These are phyloP conservation scores for Monosporascus cannonballus DNA, from an alignment of 2,329 filamentous ascomycete genomes.

Conservation along the genomic window DNA sequence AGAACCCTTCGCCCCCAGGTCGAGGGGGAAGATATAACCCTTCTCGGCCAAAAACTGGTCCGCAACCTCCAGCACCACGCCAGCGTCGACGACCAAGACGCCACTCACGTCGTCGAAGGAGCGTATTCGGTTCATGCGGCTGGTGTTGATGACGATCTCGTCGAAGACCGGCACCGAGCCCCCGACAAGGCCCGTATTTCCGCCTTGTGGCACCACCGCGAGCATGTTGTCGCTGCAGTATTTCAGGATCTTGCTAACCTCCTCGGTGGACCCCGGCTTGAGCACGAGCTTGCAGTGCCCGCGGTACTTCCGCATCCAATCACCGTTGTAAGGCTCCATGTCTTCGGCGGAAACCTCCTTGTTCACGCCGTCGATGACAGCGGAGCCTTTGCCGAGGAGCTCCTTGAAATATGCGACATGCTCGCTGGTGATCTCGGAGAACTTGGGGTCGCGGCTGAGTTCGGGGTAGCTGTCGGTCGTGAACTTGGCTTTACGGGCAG, in stretches of 20 bases:
- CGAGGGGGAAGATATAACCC: slow-evolving; percentile 87
- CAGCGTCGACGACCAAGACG: slow-evolving; percentile 82
- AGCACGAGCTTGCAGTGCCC: slow-evolving; percentile 84
- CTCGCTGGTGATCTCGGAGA: slow-evolving; percentile 64
- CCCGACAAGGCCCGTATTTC: slow-evolving; percentile 92
- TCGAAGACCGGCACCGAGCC: slow-evolving; percentile 96
- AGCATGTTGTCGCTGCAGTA: slow-evolving; percentile 94
- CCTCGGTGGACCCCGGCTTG: slow-evolving; percentile 75
- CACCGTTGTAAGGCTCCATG: slow-evolving; percentile 85
- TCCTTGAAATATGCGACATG: slow-evolving; percentile 80
- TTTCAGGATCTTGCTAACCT: slow-evolving; percentile 84
- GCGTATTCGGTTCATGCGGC: slow-evolving; percentile 83
- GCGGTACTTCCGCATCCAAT: slow-evolving; percentile 99
- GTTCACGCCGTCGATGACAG: slow-evolving; percentile 78
- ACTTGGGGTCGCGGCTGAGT: slow-evolving; percentile 72
- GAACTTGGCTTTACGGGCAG: slow-evolving; percentile 51
- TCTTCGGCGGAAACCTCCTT: slow-evolving; percentile 66
- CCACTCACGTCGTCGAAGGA: slow-evolving; percentile 93
- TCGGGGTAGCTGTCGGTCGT: slow-evolving; percentile 83
- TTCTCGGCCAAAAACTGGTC: slow-evolving; percentile 80
- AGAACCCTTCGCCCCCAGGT: slow-evolving; percentile 95
- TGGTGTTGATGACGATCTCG: slow-evolving; percentile 90
- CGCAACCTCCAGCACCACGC: slow-evolving; percentile 81
- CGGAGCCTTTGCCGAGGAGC: slow-evolving; percentile 72
- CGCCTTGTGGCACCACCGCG: slow-evolving; percentile 93